Base-by-base conservation (phyloP, 2,329 filamentous ascomycete genomes). In the Phialophora macrospora region DNA sequence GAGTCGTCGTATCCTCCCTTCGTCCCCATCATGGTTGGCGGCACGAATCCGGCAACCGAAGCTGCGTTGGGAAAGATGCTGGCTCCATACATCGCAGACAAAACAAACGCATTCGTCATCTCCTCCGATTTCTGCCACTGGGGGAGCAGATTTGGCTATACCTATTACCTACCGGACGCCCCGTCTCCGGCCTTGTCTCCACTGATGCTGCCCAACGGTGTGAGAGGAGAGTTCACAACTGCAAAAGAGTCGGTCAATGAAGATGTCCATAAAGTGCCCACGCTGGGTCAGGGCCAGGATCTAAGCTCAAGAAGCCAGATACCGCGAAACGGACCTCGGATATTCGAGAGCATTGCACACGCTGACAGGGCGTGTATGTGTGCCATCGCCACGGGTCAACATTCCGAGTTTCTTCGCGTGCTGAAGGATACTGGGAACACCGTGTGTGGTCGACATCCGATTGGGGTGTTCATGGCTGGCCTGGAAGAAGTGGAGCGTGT, bases 71-170 rank as follows among this genome's bases (percentile, higher is more conserved):
- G 92, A 2, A 73, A 80, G 28, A 76, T 93, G n/a, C 81, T 99
- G 7, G 86, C 90, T 1, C 88, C 90, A 0, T 96, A 95, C 75
- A 80, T 99, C 6, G 82, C 83, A 38, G 90, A 97, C 71, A 80
- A 84, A 12, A 71, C 71, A 17, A 96, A 91, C 67, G 87, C 89
- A 1, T 97, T 98, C 75, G 85, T 99, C 67, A 85, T 98, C 69
- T 95, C 91, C 76, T 97, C 93, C 0, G 95, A 99, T 77, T 99
- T 99, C 77, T 97, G 94, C 70, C 95, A 99, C 78, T 99, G 95
- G 95, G 95, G 95, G 11, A 72, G 82, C 0, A 85, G 92, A 56
- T 99, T 97, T 77, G 82, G 85, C 62, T 99, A 98, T 77, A 91
- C 88, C 30, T 90, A 90, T 65, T 97, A 97, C 76, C 84, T 87